phyloP scores from a whole-genome alignment of 1,139 yeast genomes.

The Citeromyces siamensis region DNA sequence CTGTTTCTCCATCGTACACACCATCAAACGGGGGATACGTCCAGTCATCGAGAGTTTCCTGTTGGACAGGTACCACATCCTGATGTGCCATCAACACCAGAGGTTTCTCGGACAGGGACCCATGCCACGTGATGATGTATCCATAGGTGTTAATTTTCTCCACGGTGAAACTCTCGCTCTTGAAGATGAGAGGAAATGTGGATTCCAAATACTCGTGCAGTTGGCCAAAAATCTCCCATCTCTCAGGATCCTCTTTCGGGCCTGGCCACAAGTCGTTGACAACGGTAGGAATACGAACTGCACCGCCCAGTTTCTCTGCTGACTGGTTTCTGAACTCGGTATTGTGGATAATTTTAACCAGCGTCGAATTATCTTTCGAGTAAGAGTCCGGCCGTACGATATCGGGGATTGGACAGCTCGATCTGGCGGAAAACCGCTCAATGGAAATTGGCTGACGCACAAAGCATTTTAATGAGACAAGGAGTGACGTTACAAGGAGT shows the following conservation, averaged over 20 bases:
- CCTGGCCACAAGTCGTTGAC: slow-evolving; percentile 37
- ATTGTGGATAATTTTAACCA: slow-evolving; percentile 21
- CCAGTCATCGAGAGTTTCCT: slow-evolving; percentile 48
- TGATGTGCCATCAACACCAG: slow-evolving; percentile 67
- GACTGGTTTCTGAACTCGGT: slow-evolving; percentile 26
- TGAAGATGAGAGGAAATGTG: slow-evolving; percentile 29
- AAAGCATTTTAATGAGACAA: not conserved
- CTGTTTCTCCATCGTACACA: slow-evolving; percentile 42
- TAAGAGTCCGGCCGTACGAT: not conserved
- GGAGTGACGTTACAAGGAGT: not conserved
- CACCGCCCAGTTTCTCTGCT: slow-evolving; percentile 32
- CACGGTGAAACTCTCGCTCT: slow-evolving; percentile 19
- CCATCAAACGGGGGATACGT: slow-evolving; percentile 60
- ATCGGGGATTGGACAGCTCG: slow-evolving; percentile 2
- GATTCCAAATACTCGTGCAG: slow-evolving; percentile 29
- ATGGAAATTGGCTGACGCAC: not conserved
- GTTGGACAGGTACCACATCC: slow-evolving; percentile 76
- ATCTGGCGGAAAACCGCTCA: not conserved
- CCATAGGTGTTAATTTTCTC: slow-evolving; percentile 33
- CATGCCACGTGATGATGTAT: slow-evolving; percentile 20
- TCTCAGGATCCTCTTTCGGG: slow-evolving; percentile 18
- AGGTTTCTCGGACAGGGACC: slow-evolving; percentile 46
- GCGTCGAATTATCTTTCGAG: slow-evolving; percentile 3
- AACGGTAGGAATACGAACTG: slow-evolving; percentile 52
- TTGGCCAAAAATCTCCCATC: slow-evolving; percentile 26